Percentiles rank a stretch among this genome's conserved stretches.
These are phyloP conservation scores for Paraglomus occultum DNA, from an alignment of 192 early-diverging fungal genomes.

Conservation along the genomic window DNA sequence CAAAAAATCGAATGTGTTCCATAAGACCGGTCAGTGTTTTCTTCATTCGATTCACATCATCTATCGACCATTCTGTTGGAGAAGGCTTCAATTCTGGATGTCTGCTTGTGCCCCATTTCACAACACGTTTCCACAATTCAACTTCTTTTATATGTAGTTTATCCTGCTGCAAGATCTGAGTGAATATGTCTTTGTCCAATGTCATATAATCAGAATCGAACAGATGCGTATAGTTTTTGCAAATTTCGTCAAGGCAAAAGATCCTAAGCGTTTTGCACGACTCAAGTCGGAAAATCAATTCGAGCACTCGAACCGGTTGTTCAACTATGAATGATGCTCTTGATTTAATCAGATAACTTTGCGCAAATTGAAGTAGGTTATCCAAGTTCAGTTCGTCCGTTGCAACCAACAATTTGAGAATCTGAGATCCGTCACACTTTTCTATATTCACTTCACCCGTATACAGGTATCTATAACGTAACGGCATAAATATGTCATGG, in stretches of 20 bases:
- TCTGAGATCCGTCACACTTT: constrained; percentile 2
- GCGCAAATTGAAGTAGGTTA: constrained; percentile 8
- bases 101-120: constrained; percentile 20
- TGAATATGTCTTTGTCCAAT: constrained; percentile 1
- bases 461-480: constrained; percentile 11
- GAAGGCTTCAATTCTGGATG: background rate
- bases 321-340: constrained; percentile 10
- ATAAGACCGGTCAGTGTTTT: background rate
- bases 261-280: background rate
- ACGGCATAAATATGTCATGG: background rate
- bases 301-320: constrained; percentile 1
- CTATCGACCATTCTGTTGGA: background rate
- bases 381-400: constrained; percentile 11
- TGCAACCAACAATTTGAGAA: constrained; percentile 21
- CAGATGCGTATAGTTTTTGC: background rate
- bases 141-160: constrained; percentile 17
- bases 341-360: constrained; percentile 5
- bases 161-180: constrained; percentile 9
- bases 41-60: background rate
- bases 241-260: background rate
- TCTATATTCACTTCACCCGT: constrained; percentile 17
- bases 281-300: background rate
- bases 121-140: constrained; percentile 13
- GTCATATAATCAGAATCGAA: constrained; percentile 7
- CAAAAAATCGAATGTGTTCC: constrained; percentile 13